These are phyloP conservation scores for Collariella sp. DNA, from an alignment of 495 filamentous ascomycete genomes.

Conservation along the genomic window DNA sequence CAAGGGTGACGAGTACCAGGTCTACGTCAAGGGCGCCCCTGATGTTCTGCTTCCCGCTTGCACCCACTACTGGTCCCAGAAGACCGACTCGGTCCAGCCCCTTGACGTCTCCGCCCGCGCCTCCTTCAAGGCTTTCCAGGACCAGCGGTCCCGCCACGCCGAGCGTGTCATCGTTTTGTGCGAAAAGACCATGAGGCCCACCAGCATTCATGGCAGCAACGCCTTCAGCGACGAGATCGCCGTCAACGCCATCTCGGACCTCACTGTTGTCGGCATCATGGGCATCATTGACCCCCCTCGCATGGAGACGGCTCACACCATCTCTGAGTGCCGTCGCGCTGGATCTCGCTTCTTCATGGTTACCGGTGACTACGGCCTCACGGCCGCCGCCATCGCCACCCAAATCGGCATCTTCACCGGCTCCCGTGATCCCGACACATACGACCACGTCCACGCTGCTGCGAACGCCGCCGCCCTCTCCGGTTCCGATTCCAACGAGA, in stretches of 20 bases:
- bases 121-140: conserved; percentile 49
- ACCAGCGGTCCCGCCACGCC: not conserved
- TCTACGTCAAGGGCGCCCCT: conserved; percentile 51
- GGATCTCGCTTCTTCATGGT: conserved; percentile 56
- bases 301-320: conserved; percentile 50
- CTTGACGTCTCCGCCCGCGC: conserved; percentile 54
- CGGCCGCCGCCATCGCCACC: conserved; percentile 52
- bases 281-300: conserved; percentile 66
- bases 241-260: conserved; percentile 4
- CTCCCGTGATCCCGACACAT: not conserved
- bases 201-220: not conserved
- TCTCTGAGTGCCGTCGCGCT: conserved; percentile 44
- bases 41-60: conserved; percentile 33
- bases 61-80: not conserved
- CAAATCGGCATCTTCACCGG: conserved; percentile 38
- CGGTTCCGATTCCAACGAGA: not conserved
- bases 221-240: conserved; percentile 1
- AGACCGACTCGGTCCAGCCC: conserved; percentile 32
- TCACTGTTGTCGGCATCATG: conserved; percentile 55
- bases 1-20: conserved; percentile 18
- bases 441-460: not conserved
- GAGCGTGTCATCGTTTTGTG: not conserved
- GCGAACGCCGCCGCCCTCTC: not conserved
- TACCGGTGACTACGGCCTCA: conserved; percentile 56
- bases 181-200: not conserved